Base-by-base conservation (phyloP, 805 yeast genomes). In the Tetrapisispora taiwanensis region DNA sequence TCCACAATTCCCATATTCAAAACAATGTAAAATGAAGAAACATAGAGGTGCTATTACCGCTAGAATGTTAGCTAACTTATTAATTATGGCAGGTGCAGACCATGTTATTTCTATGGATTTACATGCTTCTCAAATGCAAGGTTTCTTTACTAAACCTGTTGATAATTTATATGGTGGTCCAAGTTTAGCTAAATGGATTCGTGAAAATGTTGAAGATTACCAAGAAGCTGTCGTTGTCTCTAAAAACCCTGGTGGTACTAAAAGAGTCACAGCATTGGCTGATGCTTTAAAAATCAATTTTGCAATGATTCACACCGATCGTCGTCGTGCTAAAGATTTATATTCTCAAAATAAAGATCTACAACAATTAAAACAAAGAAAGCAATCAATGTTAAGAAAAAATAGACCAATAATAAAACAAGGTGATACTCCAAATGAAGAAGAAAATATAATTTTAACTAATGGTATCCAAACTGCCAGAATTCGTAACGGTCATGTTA, bases 21-120 rank as follows among this genome's bases (percentile, higher is more conserved):
- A 90, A 65, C 99, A 92, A 67, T 80, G 90, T 53, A 92, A 94
- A 69, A 92, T 92, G 99, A 92, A 92, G 70, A 92, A 88, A 65
- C 97, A 92, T 62, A 75, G 99, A 67, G 98, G 98, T 44, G 97
- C 98, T 34, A 92, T 92, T 58, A 90, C 98, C 4, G 98, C 98
- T 14, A 78, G 97, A 62, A 85, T 92, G 97, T 74, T 92, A 60
- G 97, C 99, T 48, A 92, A 92, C 56, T 69, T 92, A 59, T 71
- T 92, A 50, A 79, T 88, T 46, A 94, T 92, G 94, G 97, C 98
- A 3, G 99, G 99, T 54, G 98, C 97, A 22, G 97, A 92, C 66
- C 99, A 92, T 66, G 94, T 92, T 46, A 90, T 92, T 33, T 86
- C 96, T 3, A 89, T 92, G 97, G 99, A 92, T 61, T 71, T 92